Base-by-base conservation (phyloP, 1,284 basidiomycete genomes). In the Melampsora americana region DNA sequence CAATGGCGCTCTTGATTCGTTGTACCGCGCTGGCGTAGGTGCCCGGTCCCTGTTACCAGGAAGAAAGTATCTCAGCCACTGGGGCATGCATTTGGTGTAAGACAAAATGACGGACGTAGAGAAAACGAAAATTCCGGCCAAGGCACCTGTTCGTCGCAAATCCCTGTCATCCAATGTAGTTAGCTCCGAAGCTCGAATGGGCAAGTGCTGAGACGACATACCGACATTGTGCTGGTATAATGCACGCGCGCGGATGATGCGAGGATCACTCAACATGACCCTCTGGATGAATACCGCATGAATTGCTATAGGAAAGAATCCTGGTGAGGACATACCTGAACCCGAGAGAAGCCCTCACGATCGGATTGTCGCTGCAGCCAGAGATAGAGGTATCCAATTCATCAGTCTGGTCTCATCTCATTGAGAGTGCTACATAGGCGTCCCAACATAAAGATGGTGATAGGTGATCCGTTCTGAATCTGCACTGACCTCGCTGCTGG, bases 51-150 rank as follows among this genome's bases (percentile, higher is more conserved):
- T 62, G 60, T 53, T 53, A 14, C 12, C 18, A n/a, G 23, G 11
- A 23, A 7, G 6, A 23, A 20, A 20, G 26, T 16, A 14, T n/a
- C 20, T 18, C 5, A 42, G 42, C 14, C 14, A 16, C 53, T 60
- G n/a, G n/a, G 18, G 5, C 35, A 9, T 1, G 26, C 35, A 60
- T 12, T 20, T n/a, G 20, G 11, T 20, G 32, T 20, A 28, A 1
- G 46, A n/a, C 16, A 23, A 42, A 3, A 16, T 35, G 35, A 35
- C 35, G 35, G 35, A 35, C 35, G 35, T 35, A 35, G 20, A 53
- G 23, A 53, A 53, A 53, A 26, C 60, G 60, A 70, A 81, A 82
- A 77, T 81, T 82, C 59, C 80, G 71, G 1, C 80, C 80, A n/a
- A 82, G 78, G 67, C 82, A 80, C 46, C 78, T 77, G 12, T 73